A percentile compares a stretch with the other conserved stretches of the same genome.
These are phyloP conservation scores for Trypanosoma conorhini DNA, from an alignment of 208 protist species.

Conservation along the genomic window DNA sequence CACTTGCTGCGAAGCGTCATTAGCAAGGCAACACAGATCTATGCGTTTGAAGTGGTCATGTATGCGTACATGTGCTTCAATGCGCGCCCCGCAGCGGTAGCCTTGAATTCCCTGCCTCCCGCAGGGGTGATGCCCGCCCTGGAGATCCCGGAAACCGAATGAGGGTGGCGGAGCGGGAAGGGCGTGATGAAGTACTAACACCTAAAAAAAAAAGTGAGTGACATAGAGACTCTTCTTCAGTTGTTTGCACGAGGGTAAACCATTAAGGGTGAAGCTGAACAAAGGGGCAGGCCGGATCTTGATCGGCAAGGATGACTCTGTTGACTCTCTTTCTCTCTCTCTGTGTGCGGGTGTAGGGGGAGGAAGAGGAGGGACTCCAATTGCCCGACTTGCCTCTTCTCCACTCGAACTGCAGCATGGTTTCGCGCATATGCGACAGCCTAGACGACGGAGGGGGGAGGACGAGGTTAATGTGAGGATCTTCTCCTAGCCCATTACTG, in stretches of 20 bases:
- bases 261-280: neutral
- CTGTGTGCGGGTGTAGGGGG: too few relatives aligned
- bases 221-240: neutral
- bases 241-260: neutral
- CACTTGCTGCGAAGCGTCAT: slow-evolving; percentile 83
- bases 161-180: neutral
- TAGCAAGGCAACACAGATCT: slow-evolving; percentile 89
- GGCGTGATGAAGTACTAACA: neutral
- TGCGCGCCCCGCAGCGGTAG: neutral
- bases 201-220: neutral
- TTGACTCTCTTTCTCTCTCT: neutral
- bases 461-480: neutral
- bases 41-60: slow-evolving; percentile 85
- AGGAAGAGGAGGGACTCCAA: neutral
- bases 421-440: neutral
- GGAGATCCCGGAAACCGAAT: neutral
- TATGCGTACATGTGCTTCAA: slow-evolving; percentile 55
- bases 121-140: neutral
- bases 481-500: neutral
- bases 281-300: neutral
- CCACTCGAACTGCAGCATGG: neutral
- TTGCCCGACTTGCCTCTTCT: neutral
- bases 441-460: neutral
- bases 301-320: too few relatives aligned
- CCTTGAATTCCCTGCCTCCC: neutral